Evolutionary conservation across 352 stramenopile species (phyloP).

Genomic region (Phytophthora multivora): DNA sequence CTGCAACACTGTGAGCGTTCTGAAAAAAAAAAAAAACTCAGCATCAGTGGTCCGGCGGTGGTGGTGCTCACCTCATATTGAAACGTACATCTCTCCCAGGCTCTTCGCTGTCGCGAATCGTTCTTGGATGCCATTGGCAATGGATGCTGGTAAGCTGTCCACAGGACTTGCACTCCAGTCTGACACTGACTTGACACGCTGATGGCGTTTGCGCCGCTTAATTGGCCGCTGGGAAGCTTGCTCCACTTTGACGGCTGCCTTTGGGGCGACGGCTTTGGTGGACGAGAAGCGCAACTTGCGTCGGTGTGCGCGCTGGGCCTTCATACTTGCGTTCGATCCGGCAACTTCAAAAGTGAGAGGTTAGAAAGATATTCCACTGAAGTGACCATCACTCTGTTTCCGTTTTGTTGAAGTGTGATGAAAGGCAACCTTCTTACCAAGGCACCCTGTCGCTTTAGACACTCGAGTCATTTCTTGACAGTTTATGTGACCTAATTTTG

Average conservation of each 20-base stretch:
- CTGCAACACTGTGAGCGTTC: conserved; percentile 54
- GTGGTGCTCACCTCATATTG: too few species aligned
- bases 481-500: too few species aligned
- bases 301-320: conserved; percentile 22
- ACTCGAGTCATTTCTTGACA: too few species aligned
- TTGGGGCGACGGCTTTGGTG: conserved; percentile 7
- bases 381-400: conserved; percentile 30
- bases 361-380: conserved; percentile 11
- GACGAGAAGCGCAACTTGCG: conserved; percentile 36
- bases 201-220: conserved; percentile 29
- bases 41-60: conserved; percentile 5
- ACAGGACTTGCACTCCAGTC: too few species aligned
- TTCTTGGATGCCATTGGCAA: conserved; percentile 44
- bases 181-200: conserved; percentile 13
- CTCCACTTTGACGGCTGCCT: conserved; percentile 24
- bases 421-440: background rate
- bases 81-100: conserved; percentile 54
- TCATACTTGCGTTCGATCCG: conserved; percentile 25
- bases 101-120: conserved; percentile 46
- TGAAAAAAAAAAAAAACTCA: conserved; percentile 12
- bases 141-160: conserved; percentile 26
- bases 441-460: too few species aligned
- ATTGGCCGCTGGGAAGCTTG: conserved; percentile 12
- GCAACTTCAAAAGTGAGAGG: conserved; percentile 39
- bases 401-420: background rate